Conservation (phyloP, 257 asterid genomes). For the Solanum sejunctum region DNA sequence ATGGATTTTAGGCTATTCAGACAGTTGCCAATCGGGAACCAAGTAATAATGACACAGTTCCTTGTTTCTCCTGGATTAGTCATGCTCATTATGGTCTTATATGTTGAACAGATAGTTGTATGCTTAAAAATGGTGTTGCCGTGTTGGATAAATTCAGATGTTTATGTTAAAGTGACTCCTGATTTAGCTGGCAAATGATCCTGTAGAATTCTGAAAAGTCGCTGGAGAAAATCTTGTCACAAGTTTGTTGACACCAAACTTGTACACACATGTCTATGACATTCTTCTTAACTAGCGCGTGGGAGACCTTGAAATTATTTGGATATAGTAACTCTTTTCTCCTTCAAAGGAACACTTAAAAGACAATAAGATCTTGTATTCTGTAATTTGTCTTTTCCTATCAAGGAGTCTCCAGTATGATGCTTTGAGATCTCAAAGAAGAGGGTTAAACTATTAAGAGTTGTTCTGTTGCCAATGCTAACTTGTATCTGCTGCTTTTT, state of each 20-base stretch:
- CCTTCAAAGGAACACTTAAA: not conserved
- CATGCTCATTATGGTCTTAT: not conserved
- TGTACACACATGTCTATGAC: not conserved
- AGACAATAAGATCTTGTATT: not conserved
- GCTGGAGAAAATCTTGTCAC: not conserved
- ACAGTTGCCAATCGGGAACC: not conserved
- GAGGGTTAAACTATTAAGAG: not conserved
- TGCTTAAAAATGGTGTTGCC: not conserved
- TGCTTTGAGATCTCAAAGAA: not conserved
- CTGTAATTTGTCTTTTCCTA: not conserved
- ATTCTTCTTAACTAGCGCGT: not conserved
- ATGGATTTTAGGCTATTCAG: not conserved
- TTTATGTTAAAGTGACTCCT: not conserved
- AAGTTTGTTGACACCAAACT: not conserved
- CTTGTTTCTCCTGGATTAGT: not conserved
- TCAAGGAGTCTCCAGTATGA: not conserved
- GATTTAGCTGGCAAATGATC: not conserved
- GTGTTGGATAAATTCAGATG: not conserved
- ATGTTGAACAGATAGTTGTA: not conserved
- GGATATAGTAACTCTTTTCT: not conserved
- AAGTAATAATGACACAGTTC: not conserved
- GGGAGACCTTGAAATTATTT: not conserved
- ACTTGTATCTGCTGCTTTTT: not conserved
- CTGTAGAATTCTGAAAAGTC: not conserved
- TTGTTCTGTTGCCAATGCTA: not conserved